Base-by-base conservation (phyloP, 192 early-diverging fungal species). In the Mortierella claussenii region DNA sequence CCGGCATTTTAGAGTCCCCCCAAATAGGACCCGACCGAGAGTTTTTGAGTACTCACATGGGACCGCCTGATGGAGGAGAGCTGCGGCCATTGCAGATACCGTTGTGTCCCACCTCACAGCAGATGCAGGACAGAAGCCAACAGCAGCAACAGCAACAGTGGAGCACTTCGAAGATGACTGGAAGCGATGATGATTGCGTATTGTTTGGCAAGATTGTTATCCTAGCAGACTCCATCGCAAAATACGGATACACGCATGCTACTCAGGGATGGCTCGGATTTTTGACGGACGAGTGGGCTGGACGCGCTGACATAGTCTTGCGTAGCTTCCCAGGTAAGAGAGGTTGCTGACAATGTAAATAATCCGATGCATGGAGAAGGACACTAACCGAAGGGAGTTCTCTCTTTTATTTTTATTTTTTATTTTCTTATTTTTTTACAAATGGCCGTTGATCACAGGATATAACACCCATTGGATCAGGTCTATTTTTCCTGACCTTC, bases 301-400 rank as follows among this genome's bases (percentile, higher is more conserved):
- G 73, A 6, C 49, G 59, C 40, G 75, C 91, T 42, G 94, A 95
- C 40, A 86, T 97, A 15, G 65, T 94, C 8, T 88, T 92, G 36
- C 84, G 95, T 27, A 92, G 95, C 0, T 94, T 88, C 63, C 83
- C 89, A 30, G 94, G 91, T 83, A 81, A 47, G 8, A n/a, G n/a
- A n/a, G n/a, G n/a, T n/a, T n/a, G n/a, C n/a, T n/a, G n/a, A n/a
- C n/a, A n/a, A n/a, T n/a, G n/a, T n/a, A n/a, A n/a, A n/a, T n/a
- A n/a, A n/a, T n/a, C n/a, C n/a, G n/a, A n/a, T n/a, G n/a, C n/a
- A n/a, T n/a, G n/a, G n/a, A n/a, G n/a, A n/a, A n/a, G n/a, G n/a
- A n/a, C n/a, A n/a, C n/a, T n/a, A n/a, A n/a, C n/a, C n/a, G n/a
- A n/a, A n/a, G n/a, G n/a, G n/a, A n/a, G n/a, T n/a, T n/a, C 8